phyloP scores from a whole-genome alignment of 768 basidiomycete genomes.

The Trametopsis cervina region DNA sequence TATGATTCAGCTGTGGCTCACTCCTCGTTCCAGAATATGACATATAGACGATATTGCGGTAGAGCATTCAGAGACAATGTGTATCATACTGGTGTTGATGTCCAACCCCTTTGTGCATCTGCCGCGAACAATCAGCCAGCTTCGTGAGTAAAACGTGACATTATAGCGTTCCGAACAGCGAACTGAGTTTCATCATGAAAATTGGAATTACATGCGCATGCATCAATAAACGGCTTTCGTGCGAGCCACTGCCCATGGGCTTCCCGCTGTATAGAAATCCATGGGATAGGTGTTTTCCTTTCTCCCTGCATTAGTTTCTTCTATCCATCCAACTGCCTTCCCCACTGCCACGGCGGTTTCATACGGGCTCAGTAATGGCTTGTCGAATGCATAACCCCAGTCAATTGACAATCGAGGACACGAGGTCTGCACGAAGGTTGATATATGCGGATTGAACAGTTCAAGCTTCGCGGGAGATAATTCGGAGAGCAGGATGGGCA shows the following conservation, averaged over 20 bases:
- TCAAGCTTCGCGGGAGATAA: constrained; percentile 92
- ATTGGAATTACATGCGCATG: too few species aligned
- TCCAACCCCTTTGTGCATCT: too few species aligned
- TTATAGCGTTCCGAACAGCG: too few species aligned
- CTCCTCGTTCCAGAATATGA: neutral
- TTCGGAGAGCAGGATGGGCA: constrained; percentile 92
- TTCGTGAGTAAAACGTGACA: too few species aligned
- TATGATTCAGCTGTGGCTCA: too few species aligned
- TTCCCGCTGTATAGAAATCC: constrained; percentile 90
- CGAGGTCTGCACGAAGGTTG: constrained; percentile 92
- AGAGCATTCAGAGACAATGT: too few species aligned
- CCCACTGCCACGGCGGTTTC: constrained; percentile 87
- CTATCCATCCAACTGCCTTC: constrained; percentile 58
- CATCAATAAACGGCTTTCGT: constrained; percentile 32
- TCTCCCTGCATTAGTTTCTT: constrained; percentile 21
- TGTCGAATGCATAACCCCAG: constrained; percentile 95
- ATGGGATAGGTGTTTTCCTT: constrained; percentile 71
- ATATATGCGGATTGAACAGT: constrained; percentile 73
- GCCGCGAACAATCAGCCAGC: too few species aligned
- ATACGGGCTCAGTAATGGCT: constrained; percentile 87
- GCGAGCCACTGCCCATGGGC: constrained; percentile 68
- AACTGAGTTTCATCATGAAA: too few species aligned
- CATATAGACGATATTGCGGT: neutral
- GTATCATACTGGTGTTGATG: too few species aligned
- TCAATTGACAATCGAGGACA: constrained; percentile 96